phyloP scores from a whole-genome alignment of 2,329 filamentous ascomycete species.

The Berkeleyomyces rouxiae region DNA sequence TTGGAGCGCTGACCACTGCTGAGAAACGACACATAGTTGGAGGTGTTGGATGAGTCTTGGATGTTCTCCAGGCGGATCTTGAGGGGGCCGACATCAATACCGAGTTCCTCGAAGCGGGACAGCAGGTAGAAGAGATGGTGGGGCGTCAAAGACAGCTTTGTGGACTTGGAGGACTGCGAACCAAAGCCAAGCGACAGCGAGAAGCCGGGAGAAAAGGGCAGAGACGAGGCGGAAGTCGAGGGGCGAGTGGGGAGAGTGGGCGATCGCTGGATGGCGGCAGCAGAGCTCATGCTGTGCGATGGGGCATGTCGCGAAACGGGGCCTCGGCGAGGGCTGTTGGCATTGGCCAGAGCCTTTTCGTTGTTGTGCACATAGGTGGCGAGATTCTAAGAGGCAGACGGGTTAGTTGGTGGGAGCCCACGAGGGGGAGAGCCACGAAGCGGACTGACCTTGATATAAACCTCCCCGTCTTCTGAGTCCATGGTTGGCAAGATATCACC shows the following conservation, averaged over 20 bases:
- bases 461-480: conserved; percentile 78
- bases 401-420: background rate
- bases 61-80: conserved; percentile 90
- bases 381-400: conserved; percentile 53
- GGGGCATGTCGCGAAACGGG: conserved; percentile 50
- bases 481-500: conserved; percentile 34
- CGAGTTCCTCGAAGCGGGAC: conserved; percentile 84
- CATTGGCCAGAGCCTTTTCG: conserved; percentile 93
- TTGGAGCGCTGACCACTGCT: conserved; percentile 67
- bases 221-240: conserved; percentile 49
- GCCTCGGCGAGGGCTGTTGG: conserved; percentile 69
- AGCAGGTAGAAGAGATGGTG: conserved; percentile 95
- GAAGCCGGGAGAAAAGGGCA: conserved; percentile 65
- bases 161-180: conserved; percentile 71
- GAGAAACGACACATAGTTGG: conserved; percentile 92
- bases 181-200: conserved; percentile 78
- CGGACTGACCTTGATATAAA: conserved; percentile 63
- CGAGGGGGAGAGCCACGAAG: background rate
- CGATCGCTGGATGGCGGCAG: conserved; percentile 33
- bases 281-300: conserved; percentile 46
- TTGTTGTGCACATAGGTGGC: conserved; percentile 92
- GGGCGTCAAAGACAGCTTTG: conserved; percentile 80
- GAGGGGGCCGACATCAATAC: conserved; percentile 85
- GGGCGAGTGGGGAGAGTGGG: conserved; percentile 44
- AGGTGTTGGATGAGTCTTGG: conserved; percentile 68